These are phyloP conservation scores for Apiosordaria backusii DNA, from an alignment of 495 filamentous ascomycete genomes.

Conservation along the genomic window DNA sequence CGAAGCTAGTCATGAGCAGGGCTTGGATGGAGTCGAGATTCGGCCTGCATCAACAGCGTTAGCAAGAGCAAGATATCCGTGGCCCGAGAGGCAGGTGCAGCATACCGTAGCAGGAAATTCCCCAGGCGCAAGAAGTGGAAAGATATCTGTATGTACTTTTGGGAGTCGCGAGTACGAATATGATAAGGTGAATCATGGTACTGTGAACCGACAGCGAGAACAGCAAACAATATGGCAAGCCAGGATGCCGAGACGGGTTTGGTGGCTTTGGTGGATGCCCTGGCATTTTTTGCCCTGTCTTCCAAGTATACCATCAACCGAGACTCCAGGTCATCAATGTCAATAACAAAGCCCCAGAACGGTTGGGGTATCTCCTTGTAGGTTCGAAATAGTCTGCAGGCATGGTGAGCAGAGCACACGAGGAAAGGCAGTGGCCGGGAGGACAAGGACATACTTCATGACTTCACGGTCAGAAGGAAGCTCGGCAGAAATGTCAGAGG, in stretches of 20 bases:
- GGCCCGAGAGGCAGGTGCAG: background rate
- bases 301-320: constrained; percentile 64
- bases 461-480: constrained; percentile 60
- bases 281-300: constrained; percentile 55
- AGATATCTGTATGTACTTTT: constrained; percentile 53
- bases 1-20: constrained; percentile 51
- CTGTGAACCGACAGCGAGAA: constrained; percentile 77
- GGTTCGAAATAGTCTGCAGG: constrained; percentile 60
- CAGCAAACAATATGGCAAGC: constrained; percentile 74
- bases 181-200: constrained; percentile 65
- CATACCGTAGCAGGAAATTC: constrained; percentile 50
- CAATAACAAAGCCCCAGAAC: constrained; percentile 74
- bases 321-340: constrained; percentile 62
- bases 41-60: constrained; percentile 34
- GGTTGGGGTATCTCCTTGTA: constrained; percentile 76
- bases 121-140: constrained; percentile 54
- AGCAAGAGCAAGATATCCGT: background rate
- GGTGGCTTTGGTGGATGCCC: constrained; percentile 45
- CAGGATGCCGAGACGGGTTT: constrained; percentile 60
- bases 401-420: background rate
- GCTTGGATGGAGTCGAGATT: constrained; percentile 58
- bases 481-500: constrained; percentile 65
- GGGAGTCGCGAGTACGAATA: constrained; percentile 49
- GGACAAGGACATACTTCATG: constrained; percentile 43
- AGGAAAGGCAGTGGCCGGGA: background rate